Evolutionary conservation across 352 stramenopile species (phyloP).

Genomic region (Phytophthora cryptogea): DNA sequence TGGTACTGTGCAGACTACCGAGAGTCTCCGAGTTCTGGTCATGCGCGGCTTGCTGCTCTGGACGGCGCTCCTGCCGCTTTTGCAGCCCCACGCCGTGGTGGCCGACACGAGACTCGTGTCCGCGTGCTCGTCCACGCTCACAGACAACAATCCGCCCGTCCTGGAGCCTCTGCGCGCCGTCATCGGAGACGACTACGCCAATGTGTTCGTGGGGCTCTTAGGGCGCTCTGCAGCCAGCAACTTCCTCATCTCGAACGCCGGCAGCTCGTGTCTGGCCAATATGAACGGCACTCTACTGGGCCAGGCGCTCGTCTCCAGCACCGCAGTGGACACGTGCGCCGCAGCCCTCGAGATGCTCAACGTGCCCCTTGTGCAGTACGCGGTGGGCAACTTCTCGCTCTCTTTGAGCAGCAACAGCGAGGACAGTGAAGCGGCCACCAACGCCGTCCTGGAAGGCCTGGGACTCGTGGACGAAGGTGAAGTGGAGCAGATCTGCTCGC

Average conservation of each 20-base stretch:
- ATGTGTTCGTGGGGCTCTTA: constrained; percentile 33
- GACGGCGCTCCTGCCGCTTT: constrained; percentile 13
- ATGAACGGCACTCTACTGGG: constrained; percentile 59
- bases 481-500: constrained; percentile 53
- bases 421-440: constrained; percentile 2
- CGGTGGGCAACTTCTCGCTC: constrained; percentile 43
- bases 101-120: constrained; percentile 35
- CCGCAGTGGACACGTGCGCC: constrained; percentile 42
- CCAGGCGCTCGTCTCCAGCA: constrained; percentile 37
- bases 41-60: constrained; percentile 17
- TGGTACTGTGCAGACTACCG: constrained; percentile 1
- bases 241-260: constrained; percentile 45
- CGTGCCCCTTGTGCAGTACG: constrained; percentile 49
- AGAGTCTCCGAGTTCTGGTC: background rate
- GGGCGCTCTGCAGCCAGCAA: constrained; percentile 35
- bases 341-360: constrained; percentile 36
- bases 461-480: constrained; percentile 33
- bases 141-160: constrained; percentile 34
- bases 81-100: constrained; percentile 12
- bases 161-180: constrained; percentile 28
- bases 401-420: constrained; percentile 19
- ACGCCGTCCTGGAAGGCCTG: constrained; percentile 28
- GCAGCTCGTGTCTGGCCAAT: constrained; percentile 60
- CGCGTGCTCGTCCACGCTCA: constrained; percentile 32
- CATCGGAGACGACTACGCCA: constrained; percentile 27